These are phyloP conservation scores for Tagetes erecta DNA, from an alignment of 129 eudicot genomes.

Conservation along the genomic window DNA sequence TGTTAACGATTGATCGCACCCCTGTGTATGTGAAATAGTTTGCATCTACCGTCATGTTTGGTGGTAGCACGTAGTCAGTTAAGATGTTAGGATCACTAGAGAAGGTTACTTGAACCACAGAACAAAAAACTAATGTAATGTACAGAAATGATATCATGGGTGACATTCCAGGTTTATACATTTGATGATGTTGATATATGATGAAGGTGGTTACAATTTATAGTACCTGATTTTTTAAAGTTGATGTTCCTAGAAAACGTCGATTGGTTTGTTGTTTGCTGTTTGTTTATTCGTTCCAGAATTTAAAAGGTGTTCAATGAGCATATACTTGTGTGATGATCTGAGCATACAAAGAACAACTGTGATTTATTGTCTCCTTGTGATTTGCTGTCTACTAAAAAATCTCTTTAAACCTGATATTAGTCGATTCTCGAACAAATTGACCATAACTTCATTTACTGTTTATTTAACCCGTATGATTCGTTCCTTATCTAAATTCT, in stretches of 20 bases:
- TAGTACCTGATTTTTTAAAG: background rate
- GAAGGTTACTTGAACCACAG: slow-evolving; percentile 17
- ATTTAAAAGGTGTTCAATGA: background rate
- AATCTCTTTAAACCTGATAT: background rate
- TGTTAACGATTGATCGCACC: slow-evolving; percentile 17
- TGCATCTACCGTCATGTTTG: too few relatives aligned
- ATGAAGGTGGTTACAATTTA: slow-evolving; percentile 18
- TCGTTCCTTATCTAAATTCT: background rate
- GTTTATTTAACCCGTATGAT: background rate
- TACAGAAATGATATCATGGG: background rate
- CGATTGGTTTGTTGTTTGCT: background rate
- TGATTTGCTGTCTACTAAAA: background rate
- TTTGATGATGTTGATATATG: slow-evolving; percentile 4
- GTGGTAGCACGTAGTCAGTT: too few relatives aligned
- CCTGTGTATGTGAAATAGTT: too few relatives aligned
- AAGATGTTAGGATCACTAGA: too few relatives aligned
- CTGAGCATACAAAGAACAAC: slow-evolving; percentile 30
- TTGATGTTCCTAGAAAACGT: slow-evolving; percentile 10
- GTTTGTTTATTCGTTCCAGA: background rate
- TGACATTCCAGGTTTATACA: slow-evolving; percentile 7
- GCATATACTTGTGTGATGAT: slow-evolving; percentile 17
- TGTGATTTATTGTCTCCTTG: slow-evolving; percentile 9
- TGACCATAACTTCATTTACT: background rate
- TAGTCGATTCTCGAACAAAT: background rate
- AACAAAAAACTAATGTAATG: slow-evolving; percentile 19